phyloP scores from a whole-genome alignment of 306 rosid species.

The Crotalaria pallida region DNA sequence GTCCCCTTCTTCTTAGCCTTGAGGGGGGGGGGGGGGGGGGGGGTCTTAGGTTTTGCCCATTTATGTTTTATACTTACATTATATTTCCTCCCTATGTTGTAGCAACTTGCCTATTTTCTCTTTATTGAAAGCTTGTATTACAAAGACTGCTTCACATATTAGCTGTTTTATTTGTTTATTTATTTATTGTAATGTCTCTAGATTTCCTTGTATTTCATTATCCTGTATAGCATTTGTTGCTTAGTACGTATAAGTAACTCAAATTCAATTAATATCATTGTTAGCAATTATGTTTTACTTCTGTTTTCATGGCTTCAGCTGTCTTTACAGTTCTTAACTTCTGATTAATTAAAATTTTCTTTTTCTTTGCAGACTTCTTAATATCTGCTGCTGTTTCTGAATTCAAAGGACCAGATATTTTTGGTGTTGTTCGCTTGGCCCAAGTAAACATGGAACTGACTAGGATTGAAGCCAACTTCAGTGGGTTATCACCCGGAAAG shows the following conservation, averaged over 20 bases:
- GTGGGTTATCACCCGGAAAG: constrained; percentile 81
- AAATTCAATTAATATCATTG: neutral
- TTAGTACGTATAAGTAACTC: neutral
- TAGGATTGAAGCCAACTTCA: constrained; percentile 83
- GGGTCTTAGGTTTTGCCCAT: neutral
- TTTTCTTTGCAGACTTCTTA: constrained; percentile 60
- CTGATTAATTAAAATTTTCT: constrained; percentile 4
- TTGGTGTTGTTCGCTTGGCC: constrained; percentile 87
- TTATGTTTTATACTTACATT: neutral
- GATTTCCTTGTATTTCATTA: neutral
- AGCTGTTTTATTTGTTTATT: neutral
- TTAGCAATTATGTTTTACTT: neutral
- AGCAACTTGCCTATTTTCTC: constrained; percentile 1
- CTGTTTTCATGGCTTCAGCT: neutral
- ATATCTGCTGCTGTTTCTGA: constrained; percentile 90
- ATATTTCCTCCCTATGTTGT: neutral
- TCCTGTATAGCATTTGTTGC: neutral
- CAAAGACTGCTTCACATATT: neutral
- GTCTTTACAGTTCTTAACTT: neutral
- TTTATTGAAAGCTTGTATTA: neutral
- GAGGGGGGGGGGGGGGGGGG: no score
- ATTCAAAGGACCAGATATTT: constrained; percentile 83
- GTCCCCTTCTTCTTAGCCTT: no score
- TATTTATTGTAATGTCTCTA: neutral
- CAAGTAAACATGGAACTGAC: constrained; percentile 89